Percentiles rank a stretch among this genome's conserved stretches.
Conservation (phyloP, 2,329 filamentous ascomycete species). For the Chaetoscypha palmicola region DNA sequence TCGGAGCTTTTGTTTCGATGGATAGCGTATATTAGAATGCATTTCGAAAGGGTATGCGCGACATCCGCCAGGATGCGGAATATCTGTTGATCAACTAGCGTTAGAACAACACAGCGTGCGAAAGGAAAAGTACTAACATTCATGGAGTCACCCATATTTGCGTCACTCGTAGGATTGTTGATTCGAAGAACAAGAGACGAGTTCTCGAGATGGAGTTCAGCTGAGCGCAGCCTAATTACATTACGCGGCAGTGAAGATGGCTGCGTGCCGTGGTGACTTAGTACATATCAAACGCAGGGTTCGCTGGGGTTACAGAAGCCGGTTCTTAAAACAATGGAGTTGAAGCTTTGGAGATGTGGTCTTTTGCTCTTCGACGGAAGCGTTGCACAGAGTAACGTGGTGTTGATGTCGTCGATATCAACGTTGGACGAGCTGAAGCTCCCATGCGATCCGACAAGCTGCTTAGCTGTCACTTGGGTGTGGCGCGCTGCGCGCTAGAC, state of each 20-base stretch:
- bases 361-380: too few relatives aligned
- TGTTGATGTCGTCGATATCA: too few relatives aligned
- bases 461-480: too few relatives aligned
- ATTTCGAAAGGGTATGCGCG: conserved; percentile 79
- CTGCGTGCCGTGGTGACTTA: not conserved
- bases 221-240: conserved; percentile 4
- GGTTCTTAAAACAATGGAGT: too few relatives aligned
- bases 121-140: too few relatives aligned
- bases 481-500: too few relatives aligned
- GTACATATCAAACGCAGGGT: not conserved
- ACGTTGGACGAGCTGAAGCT: too few relatives aligned
- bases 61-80: conserved; percentile 79
- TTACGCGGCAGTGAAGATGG: conserved; percentile 4
- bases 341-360: too few relatives aligned
- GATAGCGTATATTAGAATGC: conserved; percentile 84
- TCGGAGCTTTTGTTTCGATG: conserved; percentile 83
- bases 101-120: too few relatives aligned
- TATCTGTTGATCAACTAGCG: conserved; percentile 25
- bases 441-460: too few relatives aligned
- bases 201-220: not conserved
- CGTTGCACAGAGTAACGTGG: too few relatives aligned
- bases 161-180: not conserved
- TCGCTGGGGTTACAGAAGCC: too few relatives aligned
- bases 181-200: not conserved
- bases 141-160: conserved; percentile 17